Evolutionary conservation across 768 basidiomycete genomes (phyloP).

Genomic region (Boletus pseudo-olivaceus): DNA sequence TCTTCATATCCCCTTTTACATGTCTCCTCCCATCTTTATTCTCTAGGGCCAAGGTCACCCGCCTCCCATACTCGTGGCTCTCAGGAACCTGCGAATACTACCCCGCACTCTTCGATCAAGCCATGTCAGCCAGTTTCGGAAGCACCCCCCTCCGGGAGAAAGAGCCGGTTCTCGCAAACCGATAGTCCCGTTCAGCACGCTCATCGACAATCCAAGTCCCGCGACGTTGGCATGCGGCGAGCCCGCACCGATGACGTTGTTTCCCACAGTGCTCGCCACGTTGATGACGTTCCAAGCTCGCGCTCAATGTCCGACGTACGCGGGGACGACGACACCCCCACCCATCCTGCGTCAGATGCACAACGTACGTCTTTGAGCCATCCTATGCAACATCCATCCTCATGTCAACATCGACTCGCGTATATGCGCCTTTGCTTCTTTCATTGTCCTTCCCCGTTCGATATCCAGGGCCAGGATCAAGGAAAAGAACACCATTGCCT

Average conservation of each 20-base stretch:
- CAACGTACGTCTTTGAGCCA: slow-evolving; percentile 38
- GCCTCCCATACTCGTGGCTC: slow-evolving; percentile 31
- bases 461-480: slow-evolving; percentile 29
- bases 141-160: slow-evolving; percentile 6
- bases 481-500: slow-evolving; percentile 37
- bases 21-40: slow-evolving; percentile 32
- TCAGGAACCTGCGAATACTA: slow-evolving; percentile 19
- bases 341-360: slow-evolving; percentile 26
- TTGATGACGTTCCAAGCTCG: slow-evolving; percentile 19
- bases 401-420: slow-evolving; percentile 25
- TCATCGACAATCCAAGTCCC: slow-evolving; percentile 12
- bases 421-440: slow-evolving; percentile 18
- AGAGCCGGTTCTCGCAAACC: slow-evolving; percentile 24
- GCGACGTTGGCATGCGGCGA: slow-evolving; percentile 17
- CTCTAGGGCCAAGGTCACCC: slow-evolving; percentile 42
- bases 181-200: slow-evolving; percentile 11
- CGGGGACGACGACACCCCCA: slow-evolving; percentile 17
- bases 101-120: slow-evolving; percentile 13
- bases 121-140: slow-evolving; percentile 14
- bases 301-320: slow-evolving; percentile 18
- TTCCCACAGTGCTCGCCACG: slow-evolving; percentile 7
- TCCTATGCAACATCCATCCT: slow-evolving; percentile 27
- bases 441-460: slow-evolving; percentile 17
- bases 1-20: slow-evolving; percentile 29
- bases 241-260: slow-evolving; percentile 17